Percentiles rank a stretch among this genome's conserved stretches.
Conservation (phyloP, 805 yeast genomes). For the Saturnispora zaruensis region DNA sequence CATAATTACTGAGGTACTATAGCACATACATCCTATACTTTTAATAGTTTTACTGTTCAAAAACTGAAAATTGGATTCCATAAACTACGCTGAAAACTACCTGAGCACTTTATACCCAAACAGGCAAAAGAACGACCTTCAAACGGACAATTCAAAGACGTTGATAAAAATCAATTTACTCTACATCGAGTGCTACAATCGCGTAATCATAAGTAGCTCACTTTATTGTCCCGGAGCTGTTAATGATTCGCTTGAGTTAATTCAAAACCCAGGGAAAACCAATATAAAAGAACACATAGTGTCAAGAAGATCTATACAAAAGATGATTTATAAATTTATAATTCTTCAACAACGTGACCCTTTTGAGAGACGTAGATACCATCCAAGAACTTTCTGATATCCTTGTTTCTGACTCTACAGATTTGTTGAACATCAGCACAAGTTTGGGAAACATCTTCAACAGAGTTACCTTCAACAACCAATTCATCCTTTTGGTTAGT, state of each 20-base stretch:
- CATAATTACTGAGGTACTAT: no score
- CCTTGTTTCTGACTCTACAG: slow-evolving; percentile 99
- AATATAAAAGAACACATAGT: slow-evolving; percentile 4
- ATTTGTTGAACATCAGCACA: slow-evolving; percentile 98
- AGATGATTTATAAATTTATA: slow-evolving; percentile 10
- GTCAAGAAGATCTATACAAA: background rate
- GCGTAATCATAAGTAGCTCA: slow-evolving; percentile 31
- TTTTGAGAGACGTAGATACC: slow-evolving; percentile 99
- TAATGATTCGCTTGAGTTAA: slow-evolving; percentile 26
- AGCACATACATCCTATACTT: no score
- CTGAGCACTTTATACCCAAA: no score
- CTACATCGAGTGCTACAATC: slow-evolving; percentile 10
- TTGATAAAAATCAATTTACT: background rate
- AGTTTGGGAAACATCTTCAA: slow-evolving; percentile 95
- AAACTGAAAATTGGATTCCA: no score
- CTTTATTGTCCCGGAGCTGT: slow-evolving; percentile 23
- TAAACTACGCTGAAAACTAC: no score
- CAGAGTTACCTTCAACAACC: slow-evolving; percentile 86
- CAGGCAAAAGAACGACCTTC: no score
- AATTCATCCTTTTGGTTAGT: slow-evolving; percentile 90
- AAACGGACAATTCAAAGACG: background rate
- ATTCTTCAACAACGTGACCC: slow-evolving; percentile 65
- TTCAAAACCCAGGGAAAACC: background rate
- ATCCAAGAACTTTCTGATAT: slow-evolving; percentile 99
- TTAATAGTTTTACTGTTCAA: no score